Evolutionary conservation across 495 filamentous ascomycete genomes (phyloP), one percentile per base, ranked within the genome.

Genomic region (Neurospora sp.): DNA sequence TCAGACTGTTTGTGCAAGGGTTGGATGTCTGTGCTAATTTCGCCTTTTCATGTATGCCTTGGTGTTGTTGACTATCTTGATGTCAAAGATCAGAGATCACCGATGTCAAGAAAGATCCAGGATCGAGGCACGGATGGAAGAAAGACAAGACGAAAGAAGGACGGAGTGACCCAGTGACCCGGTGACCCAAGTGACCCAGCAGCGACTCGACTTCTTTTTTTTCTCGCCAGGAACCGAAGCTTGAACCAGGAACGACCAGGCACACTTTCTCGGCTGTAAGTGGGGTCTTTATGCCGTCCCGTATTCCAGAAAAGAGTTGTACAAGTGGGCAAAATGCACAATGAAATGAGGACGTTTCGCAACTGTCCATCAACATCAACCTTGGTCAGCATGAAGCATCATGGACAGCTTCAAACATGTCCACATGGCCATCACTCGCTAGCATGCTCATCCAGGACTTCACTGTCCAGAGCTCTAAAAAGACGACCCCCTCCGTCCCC

Each of bases 281-380:
- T 76, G 74, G 74, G 70, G 70, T 72, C 68, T 72, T 74, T 70
- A 75, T 75, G 74, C 31, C 41, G 7, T 44, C 41, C 40, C 40
- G 10, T 5, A 44, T 44, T 44, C 41, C 41, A 44, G 31, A 35
- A 35, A n/a, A 44, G 41, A 44, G 41, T 18, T 44, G 41, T 44
- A 14, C 10, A 44, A 4, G 41, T 44, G 41, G 41, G 41, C 16
- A 44, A 44, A 44, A 44, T n/a, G 41, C 4, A 44, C 4, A 6
- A n/a, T 44, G 14, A 44, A 44, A 44, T 44, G 14, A 8, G 16
- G 41, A 44, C 16, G 41, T 44, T 44, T 44, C 41, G 41, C 4
- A 18, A 18, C 41, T n/a, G 41, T 44, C 41, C 41, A n/a, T 44
- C 41, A 44, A 44, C 16, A 44, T 44, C 16, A 44, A 44, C 41